Conservation (phyloP, 352 stramenopile genomes). For the Pythium pyrilobum region DNA sequence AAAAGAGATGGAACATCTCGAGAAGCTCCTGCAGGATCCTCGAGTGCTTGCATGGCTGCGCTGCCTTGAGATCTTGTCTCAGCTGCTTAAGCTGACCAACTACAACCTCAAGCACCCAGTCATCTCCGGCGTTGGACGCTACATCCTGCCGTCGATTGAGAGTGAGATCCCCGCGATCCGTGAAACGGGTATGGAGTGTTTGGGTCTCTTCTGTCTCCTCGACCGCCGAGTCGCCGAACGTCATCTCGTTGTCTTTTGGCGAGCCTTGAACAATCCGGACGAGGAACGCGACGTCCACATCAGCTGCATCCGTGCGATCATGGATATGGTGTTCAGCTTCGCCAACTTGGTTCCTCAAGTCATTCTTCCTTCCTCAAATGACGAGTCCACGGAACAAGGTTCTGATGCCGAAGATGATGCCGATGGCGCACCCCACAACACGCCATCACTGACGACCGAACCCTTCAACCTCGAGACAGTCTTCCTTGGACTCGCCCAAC, state of each 20-base stretch:
- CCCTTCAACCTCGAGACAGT: constrained; percentile 53
- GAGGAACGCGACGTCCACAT: constrained; percentile 76
- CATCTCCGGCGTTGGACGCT: constrained; percentile 58
- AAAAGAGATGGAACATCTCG: constrained; percentile 58
- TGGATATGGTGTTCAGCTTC: constrained; percentile 68
- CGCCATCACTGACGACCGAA: constrained; percentile 17
- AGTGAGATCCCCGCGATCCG: constrained; percentile 66
- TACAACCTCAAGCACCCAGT: constrained; percentile 62
- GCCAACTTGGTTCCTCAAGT: constrained; percentile 47
- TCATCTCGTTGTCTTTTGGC: constrained; percentile 76
- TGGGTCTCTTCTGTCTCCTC: constrained; percentile 65
- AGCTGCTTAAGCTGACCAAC: constrained; percentile 67
- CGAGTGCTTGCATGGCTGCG: constrained; percentile 62
- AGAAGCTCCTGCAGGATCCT: constrained; percentile 65
- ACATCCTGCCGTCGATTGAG: constrained; percentile 75
- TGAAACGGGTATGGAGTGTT: constrained; percentile 67
- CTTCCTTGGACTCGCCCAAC: constrained; percentile 47
- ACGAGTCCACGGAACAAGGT: constrained; percentile 17
- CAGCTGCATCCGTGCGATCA: constrained; percentile 65
- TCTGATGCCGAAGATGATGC: constrained; percentile 20
- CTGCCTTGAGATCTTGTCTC: constrained; percentile 67
- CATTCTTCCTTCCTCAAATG: constrained; percentile 22
- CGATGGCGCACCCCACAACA: constrained; percentile 12
- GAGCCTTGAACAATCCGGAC: constrained; percentile 67
- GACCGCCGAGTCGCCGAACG: constrained; percentile 62